A percentile compares a stretch with the other conserved stretches of the same genome.
phyloP scores from a whole-genome alignment of 768 basidiomycete genomes.

The Rhodotorula toruloides region DNA sequence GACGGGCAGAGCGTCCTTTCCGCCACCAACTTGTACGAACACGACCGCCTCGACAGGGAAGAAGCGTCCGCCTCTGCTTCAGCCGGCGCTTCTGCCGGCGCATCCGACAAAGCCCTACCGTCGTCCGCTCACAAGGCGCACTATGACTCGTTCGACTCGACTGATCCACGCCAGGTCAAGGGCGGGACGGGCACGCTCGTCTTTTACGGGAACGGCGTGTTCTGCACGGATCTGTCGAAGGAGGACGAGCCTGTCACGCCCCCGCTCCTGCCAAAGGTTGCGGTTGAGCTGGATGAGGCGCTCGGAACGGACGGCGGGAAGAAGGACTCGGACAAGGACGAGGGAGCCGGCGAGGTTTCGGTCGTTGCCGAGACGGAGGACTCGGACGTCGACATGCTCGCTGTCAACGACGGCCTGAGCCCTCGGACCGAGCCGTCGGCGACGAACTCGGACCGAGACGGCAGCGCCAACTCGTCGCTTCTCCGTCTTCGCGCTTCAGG shows the following conservation, averaged over 20 bases:
- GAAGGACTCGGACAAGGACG: too few species aligned
- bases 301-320: background rate
- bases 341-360: background rate
- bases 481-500: conserved; percentile 8
- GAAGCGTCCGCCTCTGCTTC: background rate
- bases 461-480: conserved; percentile 11
- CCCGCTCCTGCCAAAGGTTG: background rate
- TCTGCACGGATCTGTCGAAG: conserved; percentile 32
- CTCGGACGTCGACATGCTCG: background rate
- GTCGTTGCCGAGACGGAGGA: background rate
- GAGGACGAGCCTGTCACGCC: background rate
- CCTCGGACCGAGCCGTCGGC: background rate
- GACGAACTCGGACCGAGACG: too few species aligned
- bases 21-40: background rate
- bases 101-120: too few species aligned
- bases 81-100: too few species aligned
- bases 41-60: too few species aligned
- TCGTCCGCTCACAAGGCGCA: background rate
- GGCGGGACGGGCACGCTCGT: conserved; percentile 17
- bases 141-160: background rate
- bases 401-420: background rate
- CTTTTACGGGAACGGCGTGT: conserved; percentile 28
- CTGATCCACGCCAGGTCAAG: background rate
- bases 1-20: background rate
- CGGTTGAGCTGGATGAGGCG: background rate